Base-by-base conservation (phyloP, 2,329 filamentous ascomycete species). In the Diplocarpon mali region DNA sequence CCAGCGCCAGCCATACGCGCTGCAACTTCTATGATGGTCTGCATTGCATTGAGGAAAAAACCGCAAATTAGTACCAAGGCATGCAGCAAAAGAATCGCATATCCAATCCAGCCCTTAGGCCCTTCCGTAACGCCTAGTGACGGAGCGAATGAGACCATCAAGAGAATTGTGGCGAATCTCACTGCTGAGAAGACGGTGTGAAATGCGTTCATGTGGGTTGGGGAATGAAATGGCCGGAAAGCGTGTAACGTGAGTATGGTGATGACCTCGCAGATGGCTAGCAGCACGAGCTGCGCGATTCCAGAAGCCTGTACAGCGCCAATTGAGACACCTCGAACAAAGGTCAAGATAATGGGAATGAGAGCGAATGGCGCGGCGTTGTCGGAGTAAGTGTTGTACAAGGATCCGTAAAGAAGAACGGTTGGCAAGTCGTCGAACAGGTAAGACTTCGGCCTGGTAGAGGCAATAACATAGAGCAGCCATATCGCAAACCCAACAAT, bases 311-410 rank as follows among this genome's bases (percentile, higher is more conserved):
- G 92, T 12, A 96, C 80, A 14, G 88, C 92, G 27, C 92, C 92
- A 55, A 98, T 85, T 15, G 88, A 86, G 52, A 96, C 80, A 46
- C 88, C 90, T 29, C 90, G 82, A 47, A 95, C 69, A 59, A 94
- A 80, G 4, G 84, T 94, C 47, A 96, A 70, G 29, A 93, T 69
- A 13, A 95, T 78, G 1, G 90, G 89, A 15, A 95, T 80, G 35
- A 95, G 72, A 6, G 90, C 88, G 63, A 94, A 98, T 0, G 86
- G 80, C 7, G 90, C 86, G 0, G 88, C 87, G 61, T 90, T 85
- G 62, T 98, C 92, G 17, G 85, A 92, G 63, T 94, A 96, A 0
- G 92, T 98, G 65, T 98, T 98, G 65, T 98, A 98, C 7, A 98
- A 70, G 5, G 92, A 87, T 0, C 92, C 92, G 57, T 95, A 96